Evolutionary conservation across 1,284 basidiomycete genomes (phyloP).

Genomic region (Ganoderma multipileum): DNA sequence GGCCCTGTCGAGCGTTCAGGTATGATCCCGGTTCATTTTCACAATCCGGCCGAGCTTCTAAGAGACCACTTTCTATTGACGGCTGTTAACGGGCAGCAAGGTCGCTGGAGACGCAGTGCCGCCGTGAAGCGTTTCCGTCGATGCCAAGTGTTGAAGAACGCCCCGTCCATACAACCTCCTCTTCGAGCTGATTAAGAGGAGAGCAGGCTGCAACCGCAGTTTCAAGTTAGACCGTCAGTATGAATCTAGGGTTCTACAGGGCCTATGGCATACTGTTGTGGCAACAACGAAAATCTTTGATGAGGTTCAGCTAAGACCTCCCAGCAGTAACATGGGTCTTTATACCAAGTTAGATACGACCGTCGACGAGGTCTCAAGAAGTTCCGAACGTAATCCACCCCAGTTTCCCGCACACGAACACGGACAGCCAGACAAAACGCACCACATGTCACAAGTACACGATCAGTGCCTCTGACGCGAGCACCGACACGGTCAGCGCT

Average conservation of each 20-base stretch:
- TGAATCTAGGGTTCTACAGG: too few species aligned
- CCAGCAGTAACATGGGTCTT: not conserved
- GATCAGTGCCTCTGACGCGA: conserved; percentile 49
- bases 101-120: not conserved
- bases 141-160: not conserved
- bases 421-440: not conserved
- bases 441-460: conserved; percentile 40
- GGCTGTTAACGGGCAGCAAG: not conserved
- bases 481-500: conserved; percentile 40
- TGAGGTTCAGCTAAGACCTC: not conserved
- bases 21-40: not conserved
- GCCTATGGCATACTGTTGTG: not conserved
- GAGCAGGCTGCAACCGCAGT: too few species aligned
- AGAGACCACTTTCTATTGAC: not conserved
- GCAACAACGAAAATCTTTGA: not conserved
- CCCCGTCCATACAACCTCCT: not conserved
- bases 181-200: not conserved
- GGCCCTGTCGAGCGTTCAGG: not conserved
- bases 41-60: not conserved
- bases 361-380: not conserved
- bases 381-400: not conserved
- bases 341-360: not conserved
- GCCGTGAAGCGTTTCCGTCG: too few species aligned
- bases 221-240: too few species aligned
- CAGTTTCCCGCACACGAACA: not conserved